Conservation (phyloP, 768 basidiomycete species). For the Steccherinum ochraceum region DNA sequence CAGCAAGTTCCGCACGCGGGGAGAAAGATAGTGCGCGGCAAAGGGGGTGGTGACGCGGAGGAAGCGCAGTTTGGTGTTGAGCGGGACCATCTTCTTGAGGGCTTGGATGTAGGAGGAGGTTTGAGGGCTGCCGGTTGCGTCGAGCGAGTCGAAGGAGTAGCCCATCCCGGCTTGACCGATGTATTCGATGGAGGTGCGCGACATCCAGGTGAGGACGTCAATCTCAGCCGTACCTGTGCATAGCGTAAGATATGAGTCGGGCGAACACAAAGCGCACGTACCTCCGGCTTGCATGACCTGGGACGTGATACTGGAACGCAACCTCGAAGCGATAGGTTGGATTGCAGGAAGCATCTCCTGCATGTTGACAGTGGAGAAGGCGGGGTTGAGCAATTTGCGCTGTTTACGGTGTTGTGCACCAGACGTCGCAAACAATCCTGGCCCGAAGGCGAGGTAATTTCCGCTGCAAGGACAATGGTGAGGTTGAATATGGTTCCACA, state of each 20-base stretch:
- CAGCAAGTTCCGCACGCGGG: constrained; percentile 24
- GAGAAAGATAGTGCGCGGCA: constrained; percentile 12
- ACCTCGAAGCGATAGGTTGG: constrained; percentile 8
- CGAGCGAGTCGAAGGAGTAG: constrained; percentile 2
- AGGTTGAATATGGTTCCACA: too few relatives aligned
- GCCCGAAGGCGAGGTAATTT: constrained; percentile 8
- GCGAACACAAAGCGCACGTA: too few relatives aligned
- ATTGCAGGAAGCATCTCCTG: constrained; percentile 15
- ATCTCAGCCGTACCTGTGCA: background rate
- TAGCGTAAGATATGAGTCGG: background rate
- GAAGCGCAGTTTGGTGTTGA: constrained; percentile 4
- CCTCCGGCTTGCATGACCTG: background rate
- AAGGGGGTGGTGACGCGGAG: constrained; percentile 5
- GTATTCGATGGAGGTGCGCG: background rate
- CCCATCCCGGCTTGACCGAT: constrained; percentile 1
- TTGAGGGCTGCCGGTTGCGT: background rate
- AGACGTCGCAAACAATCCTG: constrained; percentile 5
- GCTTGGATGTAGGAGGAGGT: background rate
- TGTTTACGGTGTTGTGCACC: constrained; percentile 17
- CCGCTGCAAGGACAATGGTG: background rate
- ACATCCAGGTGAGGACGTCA: constrained; percentile 1
- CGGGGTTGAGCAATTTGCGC: constrained; percentile 17
- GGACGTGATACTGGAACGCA: constrained; percentile 1
- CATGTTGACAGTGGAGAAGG: constrained; percentile 15
- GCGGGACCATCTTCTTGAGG: background rate